A percentile compares a stretch with the other conserved stretches of the same genome.
phyloP scores from a whole-genome alignment of 768 basidiomycete genomes.

The Grammothele lineata region DNA sequence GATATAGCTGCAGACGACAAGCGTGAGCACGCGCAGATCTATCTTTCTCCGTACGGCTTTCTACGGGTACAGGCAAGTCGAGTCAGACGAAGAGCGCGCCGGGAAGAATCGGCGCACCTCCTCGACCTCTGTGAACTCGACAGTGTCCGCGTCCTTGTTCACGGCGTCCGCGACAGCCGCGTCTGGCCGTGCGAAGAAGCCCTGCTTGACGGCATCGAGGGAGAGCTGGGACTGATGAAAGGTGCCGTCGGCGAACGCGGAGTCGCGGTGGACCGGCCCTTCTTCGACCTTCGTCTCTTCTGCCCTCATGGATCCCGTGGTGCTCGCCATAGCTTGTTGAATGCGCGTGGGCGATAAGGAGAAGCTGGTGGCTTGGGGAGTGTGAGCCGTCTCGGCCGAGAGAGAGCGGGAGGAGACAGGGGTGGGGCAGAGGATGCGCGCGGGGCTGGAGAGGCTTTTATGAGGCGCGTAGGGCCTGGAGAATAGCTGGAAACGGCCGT shows the following conservation, averaged over 20 bases:
- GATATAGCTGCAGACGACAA: conserved; percentile 48
- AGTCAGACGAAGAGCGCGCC: neutral
- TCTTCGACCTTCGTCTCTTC: conserved; percentile 11
- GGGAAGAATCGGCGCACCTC: conserved; percentile 30
- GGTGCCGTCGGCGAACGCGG: conserved; percentile 33
- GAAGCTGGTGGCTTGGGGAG: no score
- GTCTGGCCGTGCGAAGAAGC: conserved; percentile 27
- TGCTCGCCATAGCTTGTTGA: neutral
- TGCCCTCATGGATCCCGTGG: neutral
- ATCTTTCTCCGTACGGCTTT: conserved; percentile 45
- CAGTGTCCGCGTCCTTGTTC: conserved; percentile 42
- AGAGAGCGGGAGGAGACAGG: no score
- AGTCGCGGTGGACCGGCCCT: neutral
- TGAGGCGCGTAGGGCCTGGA: neutral
- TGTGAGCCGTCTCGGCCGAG: neutral
- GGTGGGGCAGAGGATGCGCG: neutral
- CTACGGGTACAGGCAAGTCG: conserved; percentile 19
- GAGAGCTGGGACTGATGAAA: conserved; percentile 35
- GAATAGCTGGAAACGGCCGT: no score
- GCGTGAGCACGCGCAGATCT: conserved; percentile 44
- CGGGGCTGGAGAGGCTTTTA: neutral
- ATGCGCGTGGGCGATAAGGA: no score
- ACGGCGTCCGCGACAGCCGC: conserved; percentile 44
- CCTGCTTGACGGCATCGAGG: conserved; percentile 19
- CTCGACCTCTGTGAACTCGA: conserved; percentile 46